Conservation (phyloP, 1,284 basidiomycete genomes). For the Earliella scabrosa region DNA sequence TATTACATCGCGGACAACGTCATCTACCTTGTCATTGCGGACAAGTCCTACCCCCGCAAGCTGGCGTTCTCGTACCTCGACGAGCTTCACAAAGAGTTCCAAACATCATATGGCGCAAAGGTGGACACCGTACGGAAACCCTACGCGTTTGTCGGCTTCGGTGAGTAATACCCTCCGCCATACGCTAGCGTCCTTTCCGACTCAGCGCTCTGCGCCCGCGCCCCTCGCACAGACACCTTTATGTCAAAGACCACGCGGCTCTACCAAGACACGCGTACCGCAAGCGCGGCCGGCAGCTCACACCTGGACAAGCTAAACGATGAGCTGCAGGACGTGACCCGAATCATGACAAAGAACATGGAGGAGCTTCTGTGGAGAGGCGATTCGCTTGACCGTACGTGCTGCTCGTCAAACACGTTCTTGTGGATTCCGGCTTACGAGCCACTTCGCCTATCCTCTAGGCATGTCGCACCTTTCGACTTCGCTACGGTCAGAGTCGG, state of each 20-base stretch:
- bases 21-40: conserved; percentile 94
- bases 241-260: conserved; percentile 97
- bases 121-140: conserved; percentile 87
- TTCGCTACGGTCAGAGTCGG: conserved; percentile 94
- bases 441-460: conserved; percentile 35
- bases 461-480: conserved; percentile 99
- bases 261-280: conserved; percentile 93
- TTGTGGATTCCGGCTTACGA: neutral
- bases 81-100: conserved; percentile 96
- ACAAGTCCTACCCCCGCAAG: conserved; percentile 97
- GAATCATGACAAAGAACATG: conserved; percentile 99
- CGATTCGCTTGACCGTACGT: conserved; percentile 91
- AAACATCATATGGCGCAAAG: conserved; percentile 87
- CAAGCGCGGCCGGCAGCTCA: conserved; percentile 67
- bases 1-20: conserved; percentile 95
- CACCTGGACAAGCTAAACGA: conserved; percentile 91
- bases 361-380: conserved; percentile 98
- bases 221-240: conserved; percentile 76
- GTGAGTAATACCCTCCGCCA: conserved; percentile 49
- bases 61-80: conserved; percentile 98
- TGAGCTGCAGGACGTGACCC: conserved; percentile 95
- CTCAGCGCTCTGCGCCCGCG: neutral
- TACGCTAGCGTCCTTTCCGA: neutral
- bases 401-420: neutral
- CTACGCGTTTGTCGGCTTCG: conserved; percentile 96